A percentile compares a stretch with the other conserved stretches of the same genome.
phyloP scores from a whole-genome alignment of 2,329 filamentous ascomycete genomes.

The Claviceps quebecensis region DNA sequence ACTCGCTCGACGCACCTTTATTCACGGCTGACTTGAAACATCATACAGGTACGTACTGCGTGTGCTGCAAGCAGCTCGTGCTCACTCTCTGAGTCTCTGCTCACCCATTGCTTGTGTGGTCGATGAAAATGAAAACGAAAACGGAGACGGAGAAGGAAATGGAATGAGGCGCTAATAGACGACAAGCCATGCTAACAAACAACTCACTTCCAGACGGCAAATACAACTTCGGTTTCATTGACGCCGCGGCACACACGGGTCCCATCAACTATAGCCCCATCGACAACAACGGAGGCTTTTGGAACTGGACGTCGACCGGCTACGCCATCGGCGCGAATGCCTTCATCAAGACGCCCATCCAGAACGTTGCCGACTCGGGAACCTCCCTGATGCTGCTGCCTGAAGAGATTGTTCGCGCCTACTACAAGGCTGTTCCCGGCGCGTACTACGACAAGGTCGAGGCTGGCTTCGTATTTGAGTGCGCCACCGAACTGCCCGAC shows the following conservation, averaged over 20 bases:
- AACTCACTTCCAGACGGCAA: constrained; percentile 30
- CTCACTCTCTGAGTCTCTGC: no score
- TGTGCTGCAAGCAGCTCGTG: no score
- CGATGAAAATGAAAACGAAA: no score
- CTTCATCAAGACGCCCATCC: constrained; percentile 23
- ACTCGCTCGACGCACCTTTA: constrained; percentile 21
- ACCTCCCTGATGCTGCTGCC: constrained; percentile 50
- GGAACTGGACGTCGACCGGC: constrained; percentile 24
- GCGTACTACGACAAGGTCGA: constrained; percentile 18
- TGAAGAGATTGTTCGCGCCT: constrained; percentile 32
- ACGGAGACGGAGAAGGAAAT: no score
- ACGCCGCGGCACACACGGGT: constrained; percentile 48
- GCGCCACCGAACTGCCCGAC: constrained; percentile 29
- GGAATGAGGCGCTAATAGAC: no score
- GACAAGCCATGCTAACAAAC: neutral
- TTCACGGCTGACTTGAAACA: constrained; percentile 58
- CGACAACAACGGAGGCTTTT: constrained; percentile 50
- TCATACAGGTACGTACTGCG: constrained; percentile 13
- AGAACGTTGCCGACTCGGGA: constrained; percentile 42
- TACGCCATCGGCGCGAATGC: constrained; percentile 10
- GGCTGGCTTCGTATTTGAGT: constrained; percentile 31
- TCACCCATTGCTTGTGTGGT: no score
- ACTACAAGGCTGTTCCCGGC: constrained; percentile 30
- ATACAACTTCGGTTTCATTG: constrained; percentile 64
- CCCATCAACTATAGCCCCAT: constrained; percentile 47